Base-by-base conservation (phyloP, 2,329 filamentous ascomycete species). In the Parastagonospora nodorum region DNA sequence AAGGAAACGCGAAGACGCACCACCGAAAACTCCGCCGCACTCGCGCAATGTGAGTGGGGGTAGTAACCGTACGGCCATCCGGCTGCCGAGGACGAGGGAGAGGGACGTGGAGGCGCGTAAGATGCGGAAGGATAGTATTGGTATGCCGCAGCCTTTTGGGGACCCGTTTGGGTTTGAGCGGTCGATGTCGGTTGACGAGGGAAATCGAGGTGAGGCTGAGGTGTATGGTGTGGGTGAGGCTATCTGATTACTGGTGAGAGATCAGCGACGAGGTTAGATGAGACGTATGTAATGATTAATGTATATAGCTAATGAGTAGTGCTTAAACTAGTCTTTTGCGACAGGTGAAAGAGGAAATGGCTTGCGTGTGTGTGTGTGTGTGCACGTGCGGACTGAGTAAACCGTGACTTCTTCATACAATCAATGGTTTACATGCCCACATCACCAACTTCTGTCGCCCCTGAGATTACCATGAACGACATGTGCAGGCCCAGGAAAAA, bases 61-160 rank as follows among this genome's bases (percentile, higher is more conserved):
- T 14, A 65, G 64, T 27, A 60, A 68, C 12, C 57, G 58, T 10
- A 60, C 47, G 6, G 61, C 63, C 0, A 64, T 68, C 6, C 46
- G 62, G 19, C 43, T 65, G 33, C 58, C 66, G 8, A 60, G 43
- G 8, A 50, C 38, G 19, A 61, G 48, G 53, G 67, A 32, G 55
- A 66, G 53, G 56, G 59, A 43, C 50, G 60, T 45, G 10, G 55
- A 58, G 8, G 29, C 43, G 28, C 49, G 51, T 9, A 51, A 42
- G 51, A 35, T 53, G 42, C 57, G 65, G 44, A 69, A 69, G 42
- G 62, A 68, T 14, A 66, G 57, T 16, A 68, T 69, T 15, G 57
- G 63, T 11, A 44, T 53, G 42, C 68, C 68, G 6, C 57, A 45
- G 15, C 58, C 61, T 12, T 40, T 68, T 8, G 58, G 46, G 4